These are phyloP conservation scores for Candida koratica DNA, from an alignment of 805 yeast genomes.

Conservation along the genomic window DNA sequence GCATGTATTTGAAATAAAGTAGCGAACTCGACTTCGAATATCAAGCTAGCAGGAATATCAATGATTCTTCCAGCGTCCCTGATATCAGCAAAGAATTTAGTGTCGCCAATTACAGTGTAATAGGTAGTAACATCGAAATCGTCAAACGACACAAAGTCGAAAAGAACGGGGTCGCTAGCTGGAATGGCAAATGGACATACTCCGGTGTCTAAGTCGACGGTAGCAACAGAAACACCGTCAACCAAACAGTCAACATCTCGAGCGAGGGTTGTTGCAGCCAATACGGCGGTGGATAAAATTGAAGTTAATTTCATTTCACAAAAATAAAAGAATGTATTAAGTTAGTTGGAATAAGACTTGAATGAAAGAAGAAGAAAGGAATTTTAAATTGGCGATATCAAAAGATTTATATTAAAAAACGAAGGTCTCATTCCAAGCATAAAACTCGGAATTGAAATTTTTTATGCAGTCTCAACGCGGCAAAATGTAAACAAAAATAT, in stretches of 20 bases:
- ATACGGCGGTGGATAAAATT: slow-evolving; percentile 11
- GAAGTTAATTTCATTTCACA: slow-evolving; percentile 13
- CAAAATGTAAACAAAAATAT: slow-evolving; percentile 3
- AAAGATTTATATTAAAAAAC: slow-evolving; percentile 4
- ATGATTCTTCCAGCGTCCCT: slow-evolving; percentile 29
- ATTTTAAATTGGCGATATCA: slow-evolving; percentile 1
- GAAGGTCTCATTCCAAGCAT: no score
- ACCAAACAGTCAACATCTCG: slow-evolving; percentile 36
- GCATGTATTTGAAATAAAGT: slow-evolving; percentile 29
- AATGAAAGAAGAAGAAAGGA: slow-evolving; percentile 1
- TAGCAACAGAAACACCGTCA: slow-evolving; percentile 28
- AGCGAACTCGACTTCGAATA: slow-evolving; percentile 23
- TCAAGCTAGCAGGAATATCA: slow-evolving; percentile 27
- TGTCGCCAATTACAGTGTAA: slow-evolving; percentile 23
- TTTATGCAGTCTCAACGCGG: slow-evolving; percentile 1
- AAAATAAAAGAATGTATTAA: slow-evolving; percentile 7
- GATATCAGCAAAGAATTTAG: slow-evolving; percentile 34
- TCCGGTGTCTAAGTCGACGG: slow-evolving; percentile 40
- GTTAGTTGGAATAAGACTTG: slow-evolving; percentile 7
- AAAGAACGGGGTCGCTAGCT: slow-evolving; percentile 21
- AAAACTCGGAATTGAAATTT: no score
- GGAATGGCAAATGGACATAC: slow-evolving; percentile 36
- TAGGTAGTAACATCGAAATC: slow-evolving; percentile 33
- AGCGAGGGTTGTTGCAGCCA: slow-evolving; percentile 22
- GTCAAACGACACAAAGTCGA: slow-evolving; percentile 23